A percentile compares a stretch with the other conserved stretches of the same genome.
phyloP scores from a whole-genome alignment of 2,329 filamentous ascomycete genomes.

The Colletotrichum horii region DNA sequence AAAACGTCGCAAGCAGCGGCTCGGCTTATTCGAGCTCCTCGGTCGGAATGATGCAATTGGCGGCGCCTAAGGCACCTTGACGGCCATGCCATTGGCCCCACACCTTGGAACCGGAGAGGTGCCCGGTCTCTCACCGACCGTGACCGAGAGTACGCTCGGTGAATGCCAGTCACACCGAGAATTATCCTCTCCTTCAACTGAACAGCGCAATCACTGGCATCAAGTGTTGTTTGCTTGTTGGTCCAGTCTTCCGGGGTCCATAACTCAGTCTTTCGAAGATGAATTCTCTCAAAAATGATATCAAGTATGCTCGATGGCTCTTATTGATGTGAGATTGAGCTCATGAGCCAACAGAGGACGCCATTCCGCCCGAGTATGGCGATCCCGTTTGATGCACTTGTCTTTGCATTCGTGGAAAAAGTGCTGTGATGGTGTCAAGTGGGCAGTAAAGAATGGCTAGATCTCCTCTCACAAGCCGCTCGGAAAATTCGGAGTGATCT shows the following conservation, averaged over 20 bases:
- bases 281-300: background rate
- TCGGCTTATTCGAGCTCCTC: constrained; percentile 16
- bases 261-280: background rate
- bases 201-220: background rate
- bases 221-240: background rate
- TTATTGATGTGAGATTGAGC: background rate
- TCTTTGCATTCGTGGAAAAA: background rate
- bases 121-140: background rate
- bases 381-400: background rate
- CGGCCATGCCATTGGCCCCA: background rate
- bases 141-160: background rate
- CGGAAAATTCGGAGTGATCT: background rate
- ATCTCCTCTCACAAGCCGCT: background rate
- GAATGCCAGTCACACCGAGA: background rate
- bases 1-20: constrained; percentile 6
- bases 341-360: background rate
- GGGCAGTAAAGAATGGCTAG: background rate
- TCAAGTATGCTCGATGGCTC: rapidly evolving
- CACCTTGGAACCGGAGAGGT: background rate
- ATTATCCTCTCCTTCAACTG: background rate
- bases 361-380: too few species aligned
- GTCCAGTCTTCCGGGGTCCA: background rate
- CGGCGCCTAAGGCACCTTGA: constrained; percentile 19
- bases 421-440: background rate
- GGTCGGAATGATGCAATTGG: constrained; percentile 19